Evolutionary conservation across 2,329 filamentous ascomycete genomes (phyloP), one percentile per base, ranked within the genome.

Genomic region (Knufia fluminis): DNA sequence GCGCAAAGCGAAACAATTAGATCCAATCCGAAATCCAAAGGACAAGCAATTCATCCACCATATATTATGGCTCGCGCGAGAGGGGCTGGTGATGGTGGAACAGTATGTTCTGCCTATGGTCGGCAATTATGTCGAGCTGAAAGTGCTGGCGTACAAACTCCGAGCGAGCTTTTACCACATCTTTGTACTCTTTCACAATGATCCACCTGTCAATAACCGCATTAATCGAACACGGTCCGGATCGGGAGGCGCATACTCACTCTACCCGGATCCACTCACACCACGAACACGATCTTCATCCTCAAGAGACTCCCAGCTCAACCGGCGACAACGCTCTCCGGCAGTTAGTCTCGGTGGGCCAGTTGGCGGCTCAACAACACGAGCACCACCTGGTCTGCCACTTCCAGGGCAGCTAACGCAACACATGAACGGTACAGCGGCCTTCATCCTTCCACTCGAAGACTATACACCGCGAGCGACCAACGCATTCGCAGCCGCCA

Each of bases 121-220:
- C 49, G 82, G 76, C 58, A 83, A 79, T 61, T 87, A 82, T 68
- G 80, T 74, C 61, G 90, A 94, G 65, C 80, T 95, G 50, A 90
- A 89, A 62, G 90, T 97, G 39, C 76, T 98, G 55, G 83, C 86
- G 17, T 87, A 88, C 64, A 98, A 97, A 68, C 76, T 98, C 12
- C 83, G 88, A 52, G 92, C 92, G 14, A 94, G 88, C 17, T 94
- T 97, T 64, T 92, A 94, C 60, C 91, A 98, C 69, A 88, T 98
- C 57, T 95, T 95, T 65, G 92, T 94, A 48, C 77, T 97, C 10
- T 97, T 96, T 63, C 88, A 96, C 71, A 96, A 96, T 67, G 81
- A 87, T 47, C 91, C 91, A 0, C 76, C 84, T 0, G 78, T 95
- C 50, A 83, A 82, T 39, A 71, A 75, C 31, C 61, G 75, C 23